phyloP scores from a whole-genome alignment of 805 yeast genomes.

The Pichia californica region DNA sequence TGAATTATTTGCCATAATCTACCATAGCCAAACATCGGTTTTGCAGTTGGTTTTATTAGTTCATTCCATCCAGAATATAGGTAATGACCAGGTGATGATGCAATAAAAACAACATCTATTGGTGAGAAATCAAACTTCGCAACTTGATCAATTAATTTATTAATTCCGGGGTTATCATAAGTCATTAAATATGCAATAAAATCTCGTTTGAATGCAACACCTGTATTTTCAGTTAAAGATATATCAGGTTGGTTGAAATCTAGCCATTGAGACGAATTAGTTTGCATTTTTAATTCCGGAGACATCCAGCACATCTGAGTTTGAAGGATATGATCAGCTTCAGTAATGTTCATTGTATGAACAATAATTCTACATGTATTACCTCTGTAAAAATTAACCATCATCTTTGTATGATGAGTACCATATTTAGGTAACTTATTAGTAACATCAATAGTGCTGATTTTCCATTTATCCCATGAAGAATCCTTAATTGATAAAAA shows the following conservation, averaged over 20 bases:
- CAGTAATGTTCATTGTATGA: constrained; percentile 54
- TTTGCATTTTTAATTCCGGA: constrained; percentile 31
- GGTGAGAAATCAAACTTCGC: constrained; percentile 37
- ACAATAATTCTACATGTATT: constrained; percentile 44
- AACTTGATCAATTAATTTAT: constrained; percentile 27
- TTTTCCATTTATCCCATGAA: constrained; percentile 15
- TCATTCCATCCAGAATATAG: constrained; percentile 13
- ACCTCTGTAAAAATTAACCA: constrained; percentile 48
- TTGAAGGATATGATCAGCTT: constrained; percentile 46
- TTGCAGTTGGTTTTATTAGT: constrained; percentile 1
- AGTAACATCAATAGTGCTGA: constrained; percentile 26
- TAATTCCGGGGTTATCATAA: constrained; percentile 32
- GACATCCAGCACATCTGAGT: constrained; percentile 66
- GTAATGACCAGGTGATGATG: constrained; percentile 46
- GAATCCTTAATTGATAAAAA: constrained; percentile 30
- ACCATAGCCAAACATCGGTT: constrained; percentile 39
- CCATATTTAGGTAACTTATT: constrained; percentile 28
- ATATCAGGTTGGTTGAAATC: constrained; percentile 6
- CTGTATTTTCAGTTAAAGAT: constrained; percentile 12
- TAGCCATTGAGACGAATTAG: background rate
- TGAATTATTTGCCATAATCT: constrained; percentile 37
- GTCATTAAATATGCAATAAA: constrained; percentile 38
- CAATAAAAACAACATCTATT: constrained; percentile 47
- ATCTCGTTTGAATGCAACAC: constrained; percentile 37
- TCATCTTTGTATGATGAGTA: constrained; percentile 63